Evolutionary conservation across 371 early-diverging fungal genomes (phyloP).

Genomic region (Actinomortierella wolfii): DNA sequence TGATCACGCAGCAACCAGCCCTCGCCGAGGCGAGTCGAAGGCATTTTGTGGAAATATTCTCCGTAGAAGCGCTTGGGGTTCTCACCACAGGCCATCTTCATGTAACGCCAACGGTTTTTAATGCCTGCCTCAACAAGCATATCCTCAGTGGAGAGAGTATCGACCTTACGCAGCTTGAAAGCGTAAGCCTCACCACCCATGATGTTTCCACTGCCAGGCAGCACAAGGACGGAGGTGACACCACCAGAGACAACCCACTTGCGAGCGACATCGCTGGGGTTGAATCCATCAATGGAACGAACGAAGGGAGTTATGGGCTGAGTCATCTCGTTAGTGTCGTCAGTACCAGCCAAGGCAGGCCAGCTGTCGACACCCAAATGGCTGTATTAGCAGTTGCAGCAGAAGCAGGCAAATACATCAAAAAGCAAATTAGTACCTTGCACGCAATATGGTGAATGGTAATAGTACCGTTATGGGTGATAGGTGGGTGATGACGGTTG

Average conservation of each 20-base stretch:
- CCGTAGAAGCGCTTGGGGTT: conserved; percentile 72
- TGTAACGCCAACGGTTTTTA: conserved; percentile 67
- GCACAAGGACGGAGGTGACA: conserved; percentile 74
- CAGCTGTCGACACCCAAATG: conserved; percentile 67
- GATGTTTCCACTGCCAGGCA: conserved; percentile 80
- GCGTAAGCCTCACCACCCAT: conserved; percentile 85
- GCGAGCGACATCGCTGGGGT: conserved; percentile 68
- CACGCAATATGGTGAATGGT: too few species aligned
- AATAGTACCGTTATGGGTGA: too few species aligned
- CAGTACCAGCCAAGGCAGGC: conserved; percentile 55
- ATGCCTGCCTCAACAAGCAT: conserved; percentile 68
- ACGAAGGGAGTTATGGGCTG: conserved; percentile 66
- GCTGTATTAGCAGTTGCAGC: conserved; percentile 28
- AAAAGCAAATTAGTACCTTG: not conserved
- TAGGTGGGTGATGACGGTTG: too few species aligned
- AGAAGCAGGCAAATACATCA: not conserved
- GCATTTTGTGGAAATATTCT: conserved; percentile 32
- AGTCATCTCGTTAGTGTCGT: conserved; percentile 78
- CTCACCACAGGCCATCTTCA: conserved; percentile 91
- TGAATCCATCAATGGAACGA: conserved; percentile 65
- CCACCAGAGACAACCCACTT: conserved; percentile 78
- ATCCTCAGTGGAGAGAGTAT: conserved; percentile 65
- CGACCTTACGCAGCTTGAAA: conserved; percentile 64
- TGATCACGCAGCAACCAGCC: conserved; percentile 71
- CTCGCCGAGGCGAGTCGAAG: conserved; percentile 69